A percentile compares a stretch with the other conserved stretches of the same genome.
Conservation (phyloP, 495 filamentous ascomycete species). For the Aspergillus ellipticus region DNA sequence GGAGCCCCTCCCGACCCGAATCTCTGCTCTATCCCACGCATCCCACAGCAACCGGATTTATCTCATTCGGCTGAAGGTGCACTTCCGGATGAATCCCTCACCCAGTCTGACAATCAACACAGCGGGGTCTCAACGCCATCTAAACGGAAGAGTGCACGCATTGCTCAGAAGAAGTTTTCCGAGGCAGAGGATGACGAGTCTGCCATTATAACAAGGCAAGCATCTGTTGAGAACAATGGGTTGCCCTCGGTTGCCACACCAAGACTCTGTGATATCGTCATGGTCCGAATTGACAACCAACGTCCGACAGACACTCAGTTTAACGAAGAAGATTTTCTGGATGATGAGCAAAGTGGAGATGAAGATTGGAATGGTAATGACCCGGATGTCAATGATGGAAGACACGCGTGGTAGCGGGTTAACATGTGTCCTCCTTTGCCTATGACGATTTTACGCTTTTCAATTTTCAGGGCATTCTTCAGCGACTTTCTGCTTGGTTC, state of each 20-base stretch:
- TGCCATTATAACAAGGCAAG: not conserved
- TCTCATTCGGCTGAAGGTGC: not conserved
- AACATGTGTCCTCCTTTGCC: not conserved
- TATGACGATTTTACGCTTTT: not conserved
- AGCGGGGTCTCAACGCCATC: constrained; percentile 24
- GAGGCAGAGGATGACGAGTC: constrained; percentile 15
- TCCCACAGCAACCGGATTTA: constrained; percentile 1
- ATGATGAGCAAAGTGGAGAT: constrained; percentile 64
- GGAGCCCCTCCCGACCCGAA: constrained; percentile 46
- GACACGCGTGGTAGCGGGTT: constrained; percentile 26
- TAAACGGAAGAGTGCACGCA: constrained; percentile 40
- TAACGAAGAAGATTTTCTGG: constrained; percentile 76
- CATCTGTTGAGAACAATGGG: constrained; percentile 14
- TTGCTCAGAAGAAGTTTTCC: constrained; percentile 30
- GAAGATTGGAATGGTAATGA: constrained; percentile 71
- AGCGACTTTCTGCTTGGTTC: not conserved
- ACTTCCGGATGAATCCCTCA: not conserved
- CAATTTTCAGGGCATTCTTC: too few species aligned
- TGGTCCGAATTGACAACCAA: constrained; percentile 77
- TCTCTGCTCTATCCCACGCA: constrained; percentile 22
- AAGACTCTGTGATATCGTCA: constrained; percentile 77
- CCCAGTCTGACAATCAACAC: constrained; percentile 8
- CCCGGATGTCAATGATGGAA: constrained; percentile 19
- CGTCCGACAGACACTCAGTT: constrained; percentile 70
- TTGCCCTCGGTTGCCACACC: constrained; percentile 48